A percentile compares a stretch with the other conserved stretches of the same genome.
Conservation (phyloP, 768 basidiomycete species). For the Termitomyces heimii region DNA sequence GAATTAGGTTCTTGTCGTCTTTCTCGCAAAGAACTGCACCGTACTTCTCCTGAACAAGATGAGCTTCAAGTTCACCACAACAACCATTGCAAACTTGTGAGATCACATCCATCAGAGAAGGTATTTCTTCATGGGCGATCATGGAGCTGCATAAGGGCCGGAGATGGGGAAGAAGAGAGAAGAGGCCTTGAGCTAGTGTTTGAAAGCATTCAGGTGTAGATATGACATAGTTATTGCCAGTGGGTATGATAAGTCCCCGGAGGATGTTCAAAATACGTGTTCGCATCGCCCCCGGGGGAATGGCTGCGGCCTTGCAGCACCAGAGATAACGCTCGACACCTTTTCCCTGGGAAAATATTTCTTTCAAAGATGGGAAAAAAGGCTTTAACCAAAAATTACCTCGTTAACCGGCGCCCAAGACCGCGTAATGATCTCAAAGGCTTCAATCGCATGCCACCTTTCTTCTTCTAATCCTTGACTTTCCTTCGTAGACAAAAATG, state of each 20-base stretch:
- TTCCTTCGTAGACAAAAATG: conserved; percentile 39
- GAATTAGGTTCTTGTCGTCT: conserved; percentile 26
- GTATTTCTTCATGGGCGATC: conserved; percentile 23
- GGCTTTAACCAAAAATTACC: conserved; percentile 28
- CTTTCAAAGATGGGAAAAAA: neutral
- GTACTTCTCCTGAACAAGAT: conserved; percentile 46
- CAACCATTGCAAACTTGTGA: conserved; percentile 37
- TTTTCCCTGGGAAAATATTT: conserved; percentile 21
- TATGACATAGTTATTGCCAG: conserved; percentile 34
- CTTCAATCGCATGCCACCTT: conserved; percentile 47
- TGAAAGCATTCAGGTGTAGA: conserved; percentile 42
- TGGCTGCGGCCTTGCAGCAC: conserved; percentile 60
- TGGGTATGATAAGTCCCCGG: conserved; percentile 37
- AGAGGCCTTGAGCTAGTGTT: conserved; percentile 45
- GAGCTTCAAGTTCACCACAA: conserved; percentile 42
- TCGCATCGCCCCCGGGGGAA: conserved; percentile 33
- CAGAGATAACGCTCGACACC: conserved; percentile 60
- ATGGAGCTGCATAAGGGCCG: conserved; percentile 15
- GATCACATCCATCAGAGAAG: conserved; percentile 36
- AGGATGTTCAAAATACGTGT: conserved; percentile 46
- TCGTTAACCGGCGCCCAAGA: conserved; percentile 55
- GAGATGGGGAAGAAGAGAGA: conserved; percentile 42
- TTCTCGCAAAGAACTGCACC: conserved; percentile 30
- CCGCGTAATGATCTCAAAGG: conserved; percentile 52
- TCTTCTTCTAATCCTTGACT: conserved; percentile 42